These are phyloP conservation scores for Lipomyces japonicus DNA, from an alignment of 805 yeast species.

Conservation along the genomic window DNA sequence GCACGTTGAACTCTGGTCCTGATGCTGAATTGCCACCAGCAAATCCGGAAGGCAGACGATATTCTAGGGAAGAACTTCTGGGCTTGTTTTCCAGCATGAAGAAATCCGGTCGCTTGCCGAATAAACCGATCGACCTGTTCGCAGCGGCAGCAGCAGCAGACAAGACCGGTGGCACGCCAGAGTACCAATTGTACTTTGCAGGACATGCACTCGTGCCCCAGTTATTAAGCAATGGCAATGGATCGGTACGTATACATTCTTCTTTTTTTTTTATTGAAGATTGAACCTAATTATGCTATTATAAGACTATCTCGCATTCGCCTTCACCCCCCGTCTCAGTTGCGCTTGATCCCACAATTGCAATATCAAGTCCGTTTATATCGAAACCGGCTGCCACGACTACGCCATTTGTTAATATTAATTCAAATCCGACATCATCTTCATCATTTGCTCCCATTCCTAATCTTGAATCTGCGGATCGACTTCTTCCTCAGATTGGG, in stretches of 20 bases:
- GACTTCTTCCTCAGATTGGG: no score
- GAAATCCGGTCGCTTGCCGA: conserved; percentile 6
- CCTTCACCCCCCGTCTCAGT: no score
- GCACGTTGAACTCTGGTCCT: neutral
- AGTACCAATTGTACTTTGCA: conserved; percentile 12
- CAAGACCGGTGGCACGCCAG: conserved; percentile 9
- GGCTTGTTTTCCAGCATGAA: conserved; percentile 13
- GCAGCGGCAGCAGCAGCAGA: neutral
- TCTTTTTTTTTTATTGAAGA: no score
- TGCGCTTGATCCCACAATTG: no score
- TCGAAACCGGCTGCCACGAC: neutral
- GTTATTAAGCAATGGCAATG: neutral
- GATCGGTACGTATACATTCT: neutral
- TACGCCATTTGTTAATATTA: neutral
- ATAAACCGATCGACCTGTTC: neutral
- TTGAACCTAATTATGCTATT: no score
- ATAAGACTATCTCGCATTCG: no score
- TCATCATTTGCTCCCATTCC: no score
- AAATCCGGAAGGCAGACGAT: conserved; percentile 20
- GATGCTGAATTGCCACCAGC: conserved; percentile 6
- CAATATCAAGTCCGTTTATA: neutral
- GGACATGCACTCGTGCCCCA: conserved; percentile 9
- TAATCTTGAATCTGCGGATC: no score
- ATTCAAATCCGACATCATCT: neutral
- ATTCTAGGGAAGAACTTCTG: conserved; percentile 20